Evolutionary conservation across 805 yeast genomes (phyloP), one percentile per base, ranked within the genome.

Genomic region (Candida multigemmis): DNA sequence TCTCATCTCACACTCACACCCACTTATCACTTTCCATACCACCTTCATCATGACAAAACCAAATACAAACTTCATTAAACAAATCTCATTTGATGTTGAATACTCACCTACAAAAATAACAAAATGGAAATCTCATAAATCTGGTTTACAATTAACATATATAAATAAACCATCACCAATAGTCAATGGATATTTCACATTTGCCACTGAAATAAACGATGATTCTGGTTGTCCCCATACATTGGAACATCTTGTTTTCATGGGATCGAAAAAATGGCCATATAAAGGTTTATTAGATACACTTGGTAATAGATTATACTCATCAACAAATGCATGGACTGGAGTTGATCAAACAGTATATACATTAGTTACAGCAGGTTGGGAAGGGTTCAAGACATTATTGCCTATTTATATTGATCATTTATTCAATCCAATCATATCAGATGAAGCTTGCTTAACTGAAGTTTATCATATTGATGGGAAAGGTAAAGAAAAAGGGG

Each of bases 391-490:
- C 55, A 72, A 71, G 25, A 68, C 76, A 34, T 56, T 91, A 16
- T 65, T 91, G 16, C 97, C 98, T 0, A 77, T 86, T 3, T 91
- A 89, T 48, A 54, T 91, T 38, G 97, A 91, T 47, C 97, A 91
- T 48, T 54, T 91, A 14, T 50, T 86, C 24, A 52, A 75, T 40
- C 96, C 98, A 2, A 83, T 94, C 0, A 56, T 91, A 27, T 79
- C 94, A 1, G 94, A 86, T 45, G 83, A 76, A 27, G 94, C 94
- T 0, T 91, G 94, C 42, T 59, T 78, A 28, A 91, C 98, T 1
- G 98, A 91, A 49, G 97, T 91, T 6, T 84, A 84, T 49, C 97
- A 91, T 49, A 71, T 91, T 24, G 97, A 91, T 49, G 95, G 94
- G 2, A 68, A 73, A 6, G 94, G 82, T 17, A 74, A 79, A 37